phyloP scores from a whole-genome alignment of 169 alveolate species.

The Eimeria brunetti region DNA sequence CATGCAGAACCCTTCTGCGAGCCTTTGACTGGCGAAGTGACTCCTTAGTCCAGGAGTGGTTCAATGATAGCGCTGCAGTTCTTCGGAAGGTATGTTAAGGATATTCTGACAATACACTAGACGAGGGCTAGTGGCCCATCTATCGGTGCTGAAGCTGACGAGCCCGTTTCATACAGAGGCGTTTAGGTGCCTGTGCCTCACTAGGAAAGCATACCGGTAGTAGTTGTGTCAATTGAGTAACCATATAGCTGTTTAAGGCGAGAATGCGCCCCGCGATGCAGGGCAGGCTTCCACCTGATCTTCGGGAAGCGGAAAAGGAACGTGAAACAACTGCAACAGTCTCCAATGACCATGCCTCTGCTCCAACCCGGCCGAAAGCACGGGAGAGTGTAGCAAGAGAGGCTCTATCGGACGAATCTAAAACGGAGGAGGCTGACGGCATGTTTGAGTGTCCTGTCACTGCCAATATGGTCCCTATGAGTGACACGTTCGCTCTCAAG shows the following conservation, averaged over 20 bases:
- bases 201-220: neutral
- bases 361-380: neutral
- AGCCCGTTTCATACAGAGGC: neutral
- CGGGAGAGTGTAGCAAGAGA: neutral
- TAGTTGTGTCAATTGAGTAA: neutral
- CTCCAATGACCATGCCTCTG: neutral
- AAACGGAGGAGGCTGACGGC: constrained; percentile 15
- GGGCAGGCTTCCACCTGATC: constrained; percentile 60
- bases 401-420: neutral
- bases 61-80: constrained; percentile 61
- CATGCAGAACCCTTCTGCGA: constrained; percentile 56
- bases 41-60: constrained; percentile 76
- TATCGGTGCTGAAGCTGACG: neutral
- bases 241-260: neutral
- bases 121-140: neutral
- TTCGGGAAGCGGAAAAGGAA: constrained; percentile 13
- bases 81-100: constrained; percentile 30
- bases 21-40: constrained; percentile 65
- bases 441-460: constrained; percentile 79
- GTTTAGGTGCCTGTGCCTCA: neutral
- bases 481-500: constrained; percentile 65
- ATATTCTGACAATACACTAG: neutral
- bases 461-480: constrained; percentile 48
- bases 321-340: neutral
- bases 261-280: neutral